Evolutionary conservation across 129 eudicot genomes (phyloP).

Genomic region (Solidago caesia): DNA sequence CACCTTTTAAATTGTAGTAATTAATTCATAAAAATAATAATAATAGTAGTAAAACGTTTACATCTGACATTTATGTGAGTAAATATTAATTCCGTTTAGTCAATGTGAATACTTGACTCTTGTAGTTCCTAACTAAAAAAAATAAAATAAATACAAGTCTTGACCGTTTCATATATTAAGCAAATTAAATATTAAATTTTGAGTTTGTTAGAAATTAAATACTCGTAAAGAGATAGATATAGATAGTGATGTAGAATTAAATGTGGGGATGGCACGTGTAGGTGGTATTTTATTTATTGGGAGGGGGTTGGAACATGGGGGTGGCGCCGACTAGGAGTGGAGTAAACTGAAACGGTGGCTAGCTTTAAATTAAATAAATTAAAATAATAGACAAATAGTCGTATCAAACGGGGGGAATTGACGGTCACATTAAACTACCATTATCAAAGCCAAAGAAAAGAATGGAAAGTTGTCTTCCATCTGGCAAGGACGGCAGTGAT

Average conservation of each 20-base stretch:
- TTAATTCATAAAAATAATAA: too few relatives aligned
- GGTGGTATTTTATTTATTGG: neutral
- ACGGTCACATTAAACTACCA: slow-evolving; percentile 24
- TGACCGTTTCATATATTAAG: too few relatives aligned
- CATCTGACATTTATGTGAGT: too few relatives aligned
- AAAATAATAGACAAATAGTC: neutral
- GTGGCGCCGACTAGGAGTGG: slow-evolving; percentile 24
- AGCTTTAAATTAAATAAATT: neutral
- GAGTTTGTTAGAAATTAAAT: slow-evolving; percentile 1
- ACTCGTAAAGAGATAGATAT: too few relatives aligned
- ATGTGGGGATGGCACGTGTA: slow-evolving; percentile 17
- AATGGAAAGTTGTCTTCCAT: neutral
- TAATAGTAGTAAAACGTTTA: too few relatives aligned
- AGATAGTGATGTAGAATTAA: too few relatives aligned
- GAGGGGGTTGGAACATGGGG: slow-evolving; percentile 21
- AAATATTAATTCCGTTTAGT: too few relatives aligned
- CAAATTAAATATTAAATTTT: neutral
- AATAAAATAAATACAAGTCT: too few relatives aligned
- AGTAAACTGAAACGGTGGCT: slow-evolving; percentile 23
- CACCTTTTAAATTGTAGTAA: neutral
- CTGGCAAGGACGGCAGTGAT: slow-evolving; percentile 39
- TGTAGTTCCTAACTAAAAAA: too few relatives aligned
- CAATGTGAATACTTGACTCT: too few relatives aligned
- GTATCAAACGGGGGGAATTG: slow-evolving; percentile 22
- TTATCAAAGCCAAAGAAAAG: neutral